phyloP scores from a whole-genome alignment of 305 asterid species.

The Fraxinus sp. region DNA sequence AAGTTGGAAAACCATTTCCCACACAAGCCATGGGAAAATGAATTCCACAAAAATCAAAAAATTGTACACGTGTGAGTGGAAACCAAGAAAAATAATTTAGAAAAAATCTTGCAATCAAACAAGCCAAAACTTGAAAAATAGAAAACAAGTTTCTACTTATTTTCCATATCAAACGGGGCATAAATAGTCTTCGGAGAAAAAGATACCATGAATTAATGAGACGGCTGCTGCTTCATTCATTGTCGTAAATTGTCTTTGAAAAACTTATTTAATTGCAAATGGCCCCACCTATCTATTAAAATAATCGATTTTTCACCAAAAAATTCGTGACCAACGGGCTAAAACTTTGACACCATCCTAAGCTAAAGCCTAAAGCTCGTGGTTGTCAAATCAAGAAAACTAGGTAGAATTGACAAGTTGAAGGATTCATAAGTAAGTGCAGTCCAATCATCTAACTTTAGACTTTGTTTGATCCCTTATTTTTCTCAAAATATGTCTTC shows the following conservation, averaged over 20 bases:
- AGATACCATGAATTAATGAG: background rate
- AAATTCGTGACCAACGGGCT: background rate
- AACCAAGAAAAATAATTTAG: no score
- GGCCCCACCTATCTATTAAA: background rate
- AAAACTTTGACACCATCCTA: background rate
- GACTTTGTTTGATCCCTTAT: background rate
- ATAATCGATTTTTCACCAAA: background rate
- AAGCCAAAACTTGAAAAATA: no score
- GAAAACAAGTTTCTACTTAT: no score
- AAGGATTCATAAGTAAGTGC: constrained; percentile 1
- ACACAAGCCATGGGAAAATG: no score
- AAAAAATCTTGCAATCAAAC: no score
- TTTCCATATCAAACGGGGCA: no score
- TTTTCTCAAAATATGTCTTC: no score
- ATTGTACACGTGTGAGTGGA: no score
- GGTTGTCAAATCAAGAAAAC: constrained; percentile 18
- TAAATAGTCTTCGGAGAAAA: background rate
- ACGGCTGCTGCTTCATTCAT: background rate
- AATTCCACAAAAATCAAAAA: no score
- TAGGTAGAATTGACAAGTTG: constrained; percentile 20
- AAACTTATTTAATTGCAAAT: background rate
- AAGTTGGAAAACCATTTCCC: no score
- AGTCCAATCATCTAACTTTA: constrained; percentile 27
- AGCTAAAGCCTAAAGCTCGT: background rate
- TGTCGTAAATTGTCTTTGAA: background rate